Evolutionary conservation across 1,139 yeast species (phyloP).

Genomic region (Meyerozyma smithsonii): DNA sequence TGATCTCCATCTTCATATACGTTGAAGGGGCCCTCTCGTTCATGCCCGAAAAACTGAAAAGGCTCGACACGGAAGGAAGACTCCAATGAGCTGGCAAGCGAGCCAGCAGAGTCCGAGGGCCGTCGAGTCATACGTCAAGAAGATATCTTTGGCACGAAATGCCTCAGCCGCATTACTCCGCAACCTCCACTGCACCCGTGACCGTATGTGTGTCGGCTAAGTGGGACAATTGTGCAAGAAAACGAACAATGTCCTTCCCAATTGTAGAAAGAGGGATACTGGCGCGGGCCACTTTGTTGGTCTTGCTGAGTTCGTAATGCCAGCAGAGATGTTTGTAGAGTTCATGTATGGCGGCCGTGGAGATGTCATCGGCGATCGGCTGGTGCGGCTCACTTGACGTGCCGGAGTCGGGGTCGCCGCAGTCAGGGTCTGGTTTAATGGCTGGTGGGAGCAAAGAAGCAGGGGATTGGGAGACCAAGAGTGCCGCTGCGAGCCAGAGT

Average conservation of each 20-base stretch:
- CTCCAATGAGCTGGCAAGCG: background rate
- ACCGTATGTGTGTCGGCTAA: background rate
- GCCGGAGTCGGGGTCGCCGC: background rate
- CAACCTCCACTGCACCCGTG: background rate
- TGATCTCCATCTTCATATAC: slow-evolving; percentile 2
- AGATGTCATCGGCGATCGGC: background rate
- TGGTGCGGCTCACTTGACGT: background rate
- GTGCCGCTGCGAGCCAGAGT: slow-evolving; percentile 60
- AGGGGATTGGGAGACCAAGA: slow-evolving; percentile 24
- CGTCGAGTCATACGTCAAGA: background rate
- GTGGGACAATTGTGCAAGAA: slow-evolving; percentile 7
- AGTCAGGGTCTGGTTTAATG: slow-evolving; percentile 7
- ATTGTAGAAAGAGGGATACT: slow-evolving; percentile 17
- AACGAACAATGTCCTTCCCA: slow-evolving; percentile 14
- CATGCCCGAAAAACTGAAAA: background rate
- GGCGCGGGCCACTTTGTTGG: slow-evolving; percentile 15
- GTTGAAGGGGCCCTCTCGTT: slow-evolving; percentile 2
- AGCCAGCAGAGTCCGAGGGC: background rate
- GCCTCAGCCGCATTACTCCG: background rate
- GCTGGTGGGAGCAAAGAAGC: slow-evolving; percentile 5
- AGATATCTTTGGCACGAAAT: too few species aligned
- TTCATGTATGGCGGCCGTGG: background rate
- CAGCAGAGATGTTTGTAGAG: slow-evolving; percentile 13
- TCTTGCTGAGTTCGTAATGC: slow-evolving; percentile 17
- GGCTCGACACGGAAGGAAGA: background rate